These are phyloP conservation scores for Dioscorea dumetorum DNA, from an alignment of 106 monocot genomes.

Conservation along the genomic window DNA sequence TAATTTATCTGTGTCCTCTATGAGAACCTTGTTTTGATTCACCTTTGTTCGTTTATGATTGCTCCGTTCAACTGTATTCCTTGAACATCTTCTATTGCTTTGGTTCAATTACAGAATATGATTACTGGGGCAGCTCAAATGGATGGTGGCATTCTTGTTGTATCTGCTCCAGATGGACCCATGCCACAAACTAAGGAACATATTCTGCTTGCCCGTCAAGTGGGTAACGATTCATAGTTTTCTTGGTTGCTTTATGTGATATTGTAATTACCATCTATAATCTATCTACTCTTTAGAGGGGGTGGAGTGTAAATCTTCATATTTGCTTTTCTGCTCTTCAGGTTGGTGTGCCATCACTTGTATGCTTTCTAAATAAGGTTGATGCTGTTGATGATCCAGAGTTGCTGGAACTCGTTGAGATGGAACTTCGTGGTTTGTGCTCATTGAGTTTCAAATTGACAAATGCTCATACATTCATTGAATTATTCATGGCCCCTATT, in stretches of 20 bases:
- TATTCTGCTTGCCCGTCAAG: conserved; percentile 95
- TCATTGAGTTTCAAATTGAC: no score
- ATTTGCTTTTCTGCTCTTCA: conserved; percentile 13
- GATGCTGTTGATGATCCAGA: conserved; percentile 99
- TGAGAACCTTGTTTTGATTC: no score
- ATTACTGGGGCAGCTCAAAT: conserved; percentile 99
- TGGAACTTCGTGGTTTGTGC: conserved; percentile 87
- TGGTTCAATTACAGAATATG: conserved; percentile 68
- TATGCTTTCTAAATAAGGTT: conserved; percentile 96
- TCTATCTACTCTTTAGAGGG: background rate
- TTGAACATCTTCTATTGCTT: background rate
- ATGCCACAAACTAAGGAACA: conserved; percentile 99
- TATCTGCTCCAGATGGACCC: conserved; percentile 95
- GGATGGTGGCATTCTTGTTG: conserved; percentile 98
- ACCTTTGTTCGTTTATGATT: no score
- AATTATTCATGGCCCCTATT: no score
- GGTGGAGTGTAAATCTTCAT: background rate
- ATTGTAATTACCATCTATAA: no score
- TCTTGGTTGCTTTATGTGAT: background rate
- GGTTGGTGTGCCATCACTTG: conserved; percentile 98
- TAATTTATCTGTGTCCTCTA: no score
- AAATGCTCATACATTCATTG: no score
- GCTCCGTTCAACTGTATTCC: no score
- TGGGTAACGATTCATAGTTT: conserved; percentile 3
- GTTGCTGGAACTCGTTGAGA: conserved; percentile 90